Evolutionary conservation across 495 filamentous ascomycete species (phyloP).

Genomic region (Penicillium alfredii): DNA sequence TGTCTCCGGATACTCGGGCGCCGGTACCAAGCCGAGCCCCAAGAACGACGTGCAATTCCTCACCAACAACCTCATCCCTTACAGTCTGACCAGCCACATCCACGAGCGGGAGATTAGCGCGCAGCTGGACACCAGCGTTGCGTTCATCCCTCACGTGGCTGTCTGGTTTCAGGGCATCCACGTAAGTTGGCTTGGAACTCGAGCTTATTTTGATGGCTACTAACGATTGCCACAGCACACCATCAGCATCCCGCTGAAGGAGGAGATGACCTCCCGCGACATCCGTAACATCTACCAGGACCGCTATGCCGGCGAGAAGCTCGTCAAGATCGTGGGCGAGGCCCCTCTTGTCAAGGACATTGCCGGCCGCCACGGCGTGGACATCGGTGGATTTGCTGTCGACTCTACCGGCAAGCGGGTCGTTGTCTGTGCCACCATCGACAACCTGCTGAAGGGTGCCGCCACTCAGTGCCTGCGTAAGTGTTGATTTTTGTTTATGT

Average conservation of each 20-base stretch:
- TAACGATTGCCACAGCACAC: constrained; percentile 53
- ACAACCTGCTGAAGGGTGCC: constrained; percentile 94
- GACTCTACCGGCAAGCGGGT: constrained; percentile 83
- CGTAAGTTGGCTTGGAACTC: constrained; percentile 24
- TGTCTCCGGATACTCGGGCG: constrained; percentile 92
- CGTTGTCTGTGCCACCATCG: constrained; percentile 94
- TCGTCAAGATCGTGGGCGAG: constrained; percentile 89
- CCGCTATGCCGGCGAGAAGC: constrained; percentile 87
- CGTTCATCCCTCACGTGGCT: constrained; percentile 92
- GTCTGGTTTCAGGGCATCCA: constrained; percentile 97
- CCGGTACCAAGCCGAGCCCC: constrained; percentile 88
- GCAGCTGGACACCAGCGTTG: constrained; percentile 71
- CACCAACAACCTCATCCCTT: constrained; percentile 85
- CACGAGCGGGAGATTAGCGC: constrained; percentile 86
- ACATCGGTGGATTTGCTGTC: constrained; percentile 93
- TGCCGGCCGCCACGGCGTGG: constrained; percentile 82
- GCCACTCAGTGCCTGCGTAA: constrained; percentile 92
- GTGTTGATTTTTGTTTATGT: constrained; percentile 25
- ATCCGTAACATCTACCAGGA: constrained; percentile 95
- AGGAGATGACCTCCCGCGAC: constrained; percentile 81
- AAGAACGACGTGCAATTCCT: constrained; percentile 94
- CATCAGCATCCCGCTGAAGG: constrained; percentile 79
- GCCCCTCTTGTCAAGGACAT: constrained; percentile 84
- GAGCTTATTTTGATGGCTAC: background rate
- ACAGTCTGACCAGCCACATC: constrained; percentile 91